Evolutionary conservation across 352 stramenopile species (phyloP).

Genomic region (Plasmopara halstedii): DNA sequence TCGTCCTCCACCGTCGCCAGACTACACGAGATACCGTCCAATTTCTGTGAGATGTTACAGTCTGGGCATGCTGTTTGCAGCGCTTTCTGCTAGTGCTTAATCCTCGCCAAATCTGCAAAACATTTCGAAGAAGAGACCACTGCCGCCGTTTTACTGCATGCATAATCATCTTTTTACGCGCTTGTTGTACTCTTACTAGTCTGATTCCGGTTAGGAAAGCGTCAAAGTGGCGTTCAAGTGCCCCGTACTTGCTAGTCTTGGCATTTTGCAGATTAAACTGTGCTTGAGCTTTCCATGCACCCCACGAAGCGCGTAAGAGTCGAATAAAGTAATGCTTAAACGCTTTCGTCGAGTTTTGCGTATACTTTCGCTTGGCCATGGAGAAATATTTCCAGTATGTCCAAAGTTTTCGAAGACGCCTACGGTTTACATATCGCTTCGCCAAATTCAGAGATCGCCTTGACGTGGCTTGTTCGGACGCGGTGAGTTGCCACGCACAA

Average conservation of each 20-base stretch:
- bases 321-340: slow-evolving; percentile 74
- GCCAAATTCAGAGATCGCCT: slow-evolving; percentile 44
- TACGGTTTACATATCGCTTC: slow-evolving; percentile 53
- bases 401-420: slow-evolving; percentile 61
- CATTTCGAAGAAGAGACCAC: slow-evolving; percentile 10
- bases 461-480: slow-evolving; percentile 25
- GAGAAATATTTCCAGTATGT: slow-evolving; percentile 76
- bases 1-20: slow-evolving; percentile 40
- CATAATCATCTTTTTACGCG: slow-evolving; percentile 14
- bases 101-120: slow-evolving; percentile 18
- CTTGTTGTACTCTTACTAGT: slow-evolving; percentile 16
- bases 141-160: slow-evolving; percentile 24
- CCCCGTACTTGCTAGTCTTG: slow-evolving; percentile 38
- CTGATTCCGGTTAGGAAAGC: slow-evolving; percentile 32
- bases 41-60: slow-evolving; percentile 15
- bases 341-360: slow-evolving; percentile 61
- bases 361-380: slow-evolving; percentile 50
- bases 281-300: slow-evolving; percentile 35
- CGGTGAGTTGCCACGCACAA: slow-evolving; percentile 30
- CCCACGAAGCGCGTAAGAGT: slow-evolving; percentile 49
- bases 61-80: slow-evolving; percentile 9
- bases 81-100: slow-evolving; percentile 13
- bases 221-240: slow-evolving; percentile 45
- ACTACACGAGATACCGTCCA: slow-evolving; percentile 10
- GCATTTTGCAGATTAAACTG: slow-evolving; percentile 30